Evolutionary conservation across 192 early-diverging fungal genomes (phyloP).

Genomic region (Gryganskiella cystojenkinii): DNA sequence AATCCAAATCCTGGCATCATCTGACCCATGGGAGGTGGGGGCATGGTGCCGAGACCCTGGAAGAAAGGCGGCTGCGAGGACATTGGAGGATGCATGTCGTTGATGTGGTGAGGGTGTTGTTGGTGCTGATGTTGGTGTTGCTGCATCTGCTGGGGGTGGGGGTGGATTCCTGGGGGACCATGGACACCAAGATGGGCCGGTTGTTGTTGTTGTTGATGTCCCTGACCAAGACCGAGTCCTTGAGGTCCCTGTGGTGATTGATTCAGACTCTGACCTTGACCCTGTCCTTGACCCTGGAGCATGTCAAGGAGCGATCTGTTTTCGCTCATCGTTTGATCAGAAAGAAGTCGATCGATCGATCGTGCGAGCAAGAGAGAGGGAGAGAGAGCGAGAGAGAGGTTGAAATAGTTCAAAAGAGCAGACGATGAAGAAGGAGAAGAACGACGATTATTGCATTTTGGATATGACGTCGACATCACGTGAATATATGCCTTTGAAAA

Average conservation of each 20-base stretch:
- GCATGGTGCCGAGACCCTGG: constrained; percentile 27
- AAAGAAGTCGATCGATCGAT: constrained; percentile 1
- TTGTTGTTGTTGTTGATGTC: background rate
- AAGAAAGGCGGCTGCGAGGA: constrained; percentile 14
- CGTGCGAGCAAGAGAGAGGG: background rate
- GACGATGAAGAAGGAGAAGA: too few relatives aligned
- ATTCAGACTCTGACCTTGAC: background rate
- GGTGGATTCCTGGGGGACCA: background rate
- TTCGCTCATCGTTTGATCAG: constrained; percentile 30
- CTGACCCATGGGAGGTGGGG: constrained; percentile 27
- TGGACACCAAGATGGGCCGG: background rate
- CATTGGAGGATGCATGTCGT: constrained; percentile 13
- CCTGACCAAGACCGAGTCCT: background rate
- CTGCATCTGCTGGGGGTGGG: constrained; percentile 9
- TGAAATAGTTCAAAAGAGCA: too few relatives aligned
- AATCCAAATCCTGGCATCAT: constrained; percentile 49
- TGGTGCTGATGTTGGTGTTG: constrained; percentile 25
- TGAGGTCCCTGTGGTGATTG: background rate
- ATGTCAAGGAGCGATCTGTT: constrained; percentile 52
- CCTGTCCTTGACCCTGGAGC: constrained; percentile 43
- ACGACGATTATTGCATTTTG: too few relatives aligned
- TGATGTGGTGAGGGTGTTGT: constrained; percentile 3
- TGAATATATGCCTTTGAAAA: too few relatives aligned
- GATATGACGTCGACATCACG: too few relatives aligned
- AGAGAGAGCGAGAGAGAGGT: background rate